These are phyloP conservation scores for Paramyrothecium roridum DNA, from an alignment of 2,329 filamentous ascomycete species.

Conservation along the genomic window DNA sequence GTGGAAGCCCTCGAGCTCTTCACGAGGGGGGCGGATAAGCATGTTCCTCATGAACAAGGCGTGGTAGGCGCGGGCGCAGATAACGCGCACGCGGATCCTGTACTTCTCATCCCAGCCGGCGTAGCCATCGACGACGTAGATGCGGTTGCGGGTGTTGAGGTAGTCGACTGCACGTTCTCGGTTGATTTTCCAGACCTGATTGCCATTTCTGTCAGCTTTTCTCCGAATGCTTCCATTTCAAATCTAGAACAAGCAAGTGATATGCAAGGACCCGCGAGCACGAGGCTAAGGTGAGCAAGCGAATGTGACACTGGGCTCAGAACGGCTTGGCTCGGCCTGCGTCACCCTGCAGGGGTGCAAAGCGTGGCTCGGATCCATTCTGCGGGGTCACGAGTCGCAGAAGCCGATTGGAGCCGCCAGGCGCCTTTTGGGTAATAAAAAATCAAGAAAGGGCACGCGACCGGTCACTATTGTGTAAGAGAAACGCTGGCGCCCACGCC, in stretches of 20 bases:
- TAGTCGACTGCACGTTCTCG: constrained; percentile 98
- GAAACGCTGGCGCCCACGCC: not conserved
- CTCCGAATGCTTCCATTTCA: too few relatives aligned
- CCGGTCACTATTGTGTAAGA: not conserved
- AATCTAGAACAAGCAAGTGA: not conserved
- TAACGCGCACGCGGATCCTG: constrained; percentile 93
- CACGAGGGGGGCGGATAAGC: constrained; percentile 88
- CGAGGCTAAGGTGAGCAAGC: not conserved
- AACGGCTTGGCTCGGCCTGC: too few relatives aligned
- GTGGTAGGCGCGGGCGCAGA: constrained; percentile 98
- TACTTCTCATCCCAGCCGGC: constrained; percentile 99
- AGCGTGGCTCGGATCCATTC: not conserved
- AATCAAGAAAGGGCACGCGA: not conserved
- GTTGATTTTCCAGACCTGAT: constrained; percentile 98
- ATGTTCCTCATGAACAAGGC: constrained; percentile 99
- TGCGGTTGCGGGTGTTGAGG: constrained; percentile 96
- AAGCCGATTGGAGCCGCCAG: constrained; percentile 1
- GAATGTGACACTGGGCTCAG: not conserved
- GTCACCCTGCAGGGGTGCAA: not conserved
- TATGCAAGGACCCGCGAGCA: not conserved
- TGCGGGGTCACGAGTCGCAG: not conserved
- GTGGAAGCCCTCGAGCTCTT: constrained; percentile 96
- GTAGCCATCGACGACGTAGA: constrained; percentile 97
- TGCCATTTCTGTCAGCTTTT: constrained; percentile 20
- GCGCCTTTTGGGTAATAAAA: not conserved